A percentile compares a stretch with the other conserved stretches of the same genome.
phyloP scores from a whole-genome alignment of 192 early-diverging fungal genomes.

The Backusella tuberculispora region DNA sequence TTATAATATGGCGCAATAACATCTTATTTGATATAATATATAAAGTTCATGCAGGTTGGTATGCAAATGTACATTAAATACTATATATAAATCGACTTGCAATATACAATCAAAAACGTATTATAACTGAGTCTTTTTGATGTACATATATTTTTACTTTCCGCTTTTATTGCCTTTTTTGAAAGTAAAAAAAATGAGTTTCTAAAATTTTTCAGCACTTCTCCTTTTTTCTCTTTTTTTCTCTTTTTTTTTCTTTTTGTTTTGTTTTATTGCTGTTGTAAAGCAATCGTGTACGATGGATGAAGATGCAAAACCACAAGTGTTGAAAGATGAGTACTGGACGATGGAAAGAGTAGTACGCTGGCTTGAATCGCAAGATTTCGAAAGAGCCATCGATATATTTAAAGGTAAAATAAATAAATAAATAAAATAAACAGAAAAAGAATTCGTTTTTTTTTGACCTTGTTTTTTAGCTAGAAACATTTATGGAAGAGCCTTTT shows the following conservation, averaged over 20 bases:
- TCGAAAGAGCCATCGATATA: conserved; percentile 6
- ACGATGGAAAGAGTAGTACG: conserved; percentile 6
- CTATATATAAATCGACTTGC: too few species aligned
- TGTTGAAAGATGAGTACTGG: conserved; percentile 4
- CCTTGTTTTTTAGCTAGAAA: neutral
- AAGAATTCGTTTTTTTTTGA: neutral
- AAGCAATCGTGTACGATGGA: conserved; percentile 11
- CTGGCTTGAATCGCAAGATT: conserved; percentile 15
- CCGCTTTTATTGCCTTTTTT: too few species aligned
- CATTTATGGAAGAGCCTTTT: conserved; percentile 13
- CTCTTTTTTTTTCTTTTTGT: neutral
- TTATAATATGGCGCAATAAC: too few species aligned
- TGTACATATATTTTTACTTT: too few species aligned
- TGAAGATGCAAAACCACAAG: neutral
- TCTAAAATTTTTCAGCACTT: neutral
- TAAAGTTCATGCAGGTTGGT: too few species aligned
- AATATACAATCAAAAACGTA: too few species aligned
- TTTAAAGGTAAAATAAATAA: conserved; percentile 5
- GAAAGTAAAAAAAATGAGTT: too few species aligned
- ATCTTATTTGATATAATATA: too few species aligned
- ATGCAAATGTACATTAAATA: too few species aligned
- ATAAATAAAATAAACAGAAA: neutral
- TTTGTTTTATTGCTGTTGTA: neutral
- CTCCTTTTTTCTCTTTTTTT: neutral
- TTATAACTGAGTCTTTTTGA: too few species aligned